Base-by-base conservation (phyloP, 208 protist genomes). In the Phytomonas sp. region DNA sequence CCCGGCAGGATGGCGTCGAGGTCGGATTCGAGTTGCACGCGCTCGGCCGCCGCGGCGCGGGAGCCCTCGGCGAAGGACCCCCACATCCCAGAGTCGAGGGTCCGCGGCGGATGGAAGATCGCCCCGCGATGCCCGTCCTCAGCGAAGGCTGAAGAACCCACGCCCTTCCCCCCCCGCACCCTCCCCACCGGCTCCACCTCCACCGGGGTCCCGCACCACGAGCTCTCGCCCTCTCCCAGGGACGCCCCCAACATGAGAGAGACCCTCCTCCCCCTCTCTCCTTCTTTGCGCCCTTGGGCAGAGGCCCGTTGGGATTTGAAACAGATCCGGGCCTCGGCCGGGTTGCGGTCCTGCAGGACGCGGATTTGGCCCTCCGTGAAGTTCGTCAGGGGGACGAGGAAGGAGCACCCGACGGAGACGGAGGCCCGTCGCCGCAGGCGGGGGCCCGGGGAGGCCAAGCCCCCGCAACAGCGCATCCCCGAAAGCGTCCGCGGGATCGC, bases 321-420 rank as follows among this genome's bases (percentile, higher is more conserved):
- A n/a, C n/a, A n/a, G n/a, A n/a, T n/a, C n/a, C n/a, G n/a, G n/a
- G n/a, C n/a, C n/a, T n/a, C n/a, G n/a, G n/a, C n/a, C n/a, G 80
- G 83, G 45, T 80, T 56, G 19, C 0, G 60, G 16, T 42, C 19
- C 66, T 86, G 72, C 14, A 91, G 72, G 14, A 29, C 23, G 29
- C 66, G 60, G 29, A 91, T 75, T 60, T 89, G 81, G 16, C 29
- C 34, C 26, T 63, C 63, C 12, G 73, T 78, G 66, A 93, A 62
- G 66, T 71, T 71, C 14, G 49, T 72, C n/a, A 93, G 81, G 4
- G 79, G 82, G 3, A 65, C 69, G 34, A 81, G 72, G 0, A 81
- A 77, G 60, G 72, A 85, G 63, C 72, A 65, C 23, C 69, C 45
- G 19, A 56, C 16, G 16, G 45, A 19, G 23, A 56, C 26, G 16